Evolutionary conservation across 768 basidiomycete species (phyloP).

Genomic region (Lactarius sanguifluus): DNA sequence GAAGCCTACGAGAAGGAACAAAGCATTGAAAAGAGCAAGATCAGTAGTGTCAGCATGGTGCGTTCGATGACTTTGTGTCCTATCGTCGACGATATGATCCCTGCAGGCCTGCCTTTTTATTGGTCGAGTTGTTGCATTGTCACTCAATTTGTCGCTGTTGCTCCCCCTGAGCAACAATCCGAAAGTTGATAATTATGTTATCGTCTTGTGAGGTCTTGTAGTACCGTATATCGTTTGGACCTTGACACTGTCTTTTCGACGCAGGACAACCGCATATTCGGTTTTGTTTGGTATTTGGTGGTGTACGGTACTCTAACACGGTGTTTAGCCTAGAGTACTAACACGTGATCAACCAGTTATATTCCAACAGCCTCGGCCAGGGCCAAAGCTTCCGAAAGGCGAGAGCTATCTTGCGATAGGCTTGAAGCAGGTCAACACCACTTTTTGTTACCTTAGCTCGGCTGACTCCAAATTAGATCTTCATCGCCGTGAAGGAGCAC

Average conservation of each 20-base stretch:
- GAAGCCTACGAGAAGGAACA: slow-evolving; percentile 74
- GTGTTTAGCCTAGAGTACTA: neutral
- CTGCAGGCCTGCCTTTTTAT: slow-evolving; percentile 71
- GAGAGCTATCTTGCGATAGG: slow-evolving; percentile 78
- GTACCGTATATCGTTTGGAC: neutral
- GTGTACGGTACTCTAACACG: slow-evolving; percentile 51
- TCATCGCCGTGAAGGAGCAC: slow-evolving; percentile 71
- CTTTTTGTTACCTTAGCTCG: neutral
- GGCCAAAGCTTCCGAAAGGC: slow-evolving; percentile 73
- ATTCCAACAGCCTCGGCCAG: slow-evolving; percentile 82
- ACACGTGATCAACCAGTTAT: slow-evolving; percentile 50
- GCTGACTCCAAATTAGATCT: slow-evolving; percentile 51
- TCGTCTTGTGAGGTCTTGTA: slow-evolving; percentile 54
- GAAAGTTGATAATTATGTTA: slow-evolving; percentile 70
- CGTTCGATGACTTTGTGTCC: slow-evolving; percentile 17
- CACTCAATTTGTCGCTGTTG: slow-evolving; percentile 68
- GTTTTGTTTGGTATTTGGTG: slow-evolving; percentile 83
- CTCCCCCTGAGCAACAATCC: slow-evolving; percentile 59
- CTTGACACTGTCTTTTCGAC: neutral
- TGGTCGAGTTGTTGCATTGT: slow-evolving; percentile 64
- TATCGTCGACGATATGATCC: neutral
- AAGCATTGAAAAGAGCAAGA: slow-evolving; percentile 78
- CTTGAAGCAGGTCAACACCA: slow-evolving; percentile 68
- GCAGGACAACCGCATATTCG: slow-evolving; percentile 74
- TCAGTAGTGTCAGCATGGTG: slow-evolving; percentile 83